These are phyloP conservation scores for Citrus trifoliata DNA, from an alignment of 345 rosid species.

Conservation along the genomic window DNA sequence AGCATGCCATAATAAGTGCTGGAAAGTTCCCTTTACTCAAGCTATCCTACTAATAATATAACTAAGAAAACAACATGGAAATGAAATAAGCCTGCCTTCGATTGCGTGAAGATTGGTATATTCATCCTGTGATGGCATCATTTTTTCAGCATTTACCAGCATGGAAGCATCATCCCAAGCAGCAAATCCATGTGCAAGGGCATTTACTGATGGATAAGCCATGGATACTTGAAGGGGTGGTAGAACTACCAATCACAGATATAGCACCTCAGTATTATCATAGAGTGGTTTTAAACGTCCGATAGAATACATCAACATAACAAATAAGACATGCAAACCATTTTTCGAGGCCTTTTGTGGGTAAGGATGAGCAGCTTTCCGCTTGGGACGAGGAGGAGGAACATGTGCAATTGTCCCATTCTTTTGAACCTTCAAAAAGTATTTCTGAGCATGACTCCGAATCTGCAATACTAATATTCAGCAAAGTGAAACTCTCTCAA, in stretches of 20 bases:
- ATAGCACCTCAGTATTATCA: constrained; percentile 8
- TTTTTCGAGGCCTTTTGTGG: constrained; percentile 91
- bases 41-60: constrained; percentile 23
- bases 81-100: constrained; percentile 51
- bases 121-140: constrained; percentile 49
- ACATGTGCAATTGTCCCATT: constrained; percentile 88
- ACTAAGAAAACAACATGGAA: constrained; percentile 20
- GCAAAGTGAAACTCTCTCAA: background rate
- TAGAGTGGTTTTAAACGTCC: background rate
- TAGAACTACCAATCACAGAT: constrained; percentile 40
- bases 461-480: constrained; percentile 47
- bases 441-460: constrained; percentile 97
- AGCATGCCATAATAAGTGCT: constrained; percentile 62
- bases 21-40: constrained; percentile 43
- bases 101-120: constrained; percentile 40
- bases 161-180: constrained; percentile 67
- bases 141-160: constrained; percentile 41
- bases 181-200: constrained; percentile 45
- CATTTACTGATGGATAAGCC: constrained; percentile 41
- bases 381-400: constrained; percentile 97
- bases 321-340: constrained; percentile 37
- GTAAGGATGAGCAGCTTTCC: constrained; percentile 94
- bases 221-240: constrained; percentile 56
- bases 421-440: constrained; percentile 94
- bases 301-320: background rate